Conservation (phyloP, 83 land plant genomes). For the Thuja plicata region DNA sequence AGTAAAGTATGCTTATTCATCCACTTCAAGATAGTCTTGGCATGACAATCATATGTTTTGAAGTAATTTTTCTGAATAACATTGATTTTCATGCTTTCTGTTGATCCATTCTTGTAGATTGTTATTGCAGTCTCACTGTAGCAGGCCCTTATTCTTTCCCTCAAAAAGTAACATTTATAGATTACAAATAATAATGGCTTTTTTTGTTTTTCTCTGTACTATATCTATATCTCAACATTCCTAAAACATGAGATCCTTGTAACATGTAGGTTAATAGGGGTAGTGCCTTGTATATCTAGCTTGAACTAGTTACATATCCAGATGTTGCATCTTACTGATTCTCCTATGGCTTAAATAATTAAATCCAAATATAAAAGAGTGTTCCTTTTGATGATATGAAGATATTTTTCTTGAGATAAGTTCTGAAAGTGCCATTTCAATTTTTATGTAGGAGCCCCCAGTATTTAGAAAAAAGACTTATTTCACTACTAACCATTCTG, state of each 20-base stretch:
- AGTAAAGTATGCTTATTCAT: constrained; percentile 5
- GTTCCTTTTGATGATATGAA: background rate
- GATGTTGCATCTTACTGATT: background rate
- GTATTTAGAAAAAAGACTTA: constrained; percentile 58
- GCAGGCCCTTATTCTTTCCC: background rate
- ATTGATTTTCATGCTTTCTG: background rate
- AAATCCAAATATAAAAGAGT: background rate
- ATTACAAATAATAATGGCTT: background rate
- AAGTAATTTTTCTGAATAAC: background rate
- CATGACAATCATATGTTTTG: background rate
- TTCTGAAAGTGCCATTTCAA: background rate
- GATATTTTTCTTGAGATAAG: background rate
- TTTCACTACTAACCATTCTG: too few relatives aligned
- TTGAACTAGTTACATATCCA: background rate
- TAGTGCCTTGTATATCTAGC: background rate
- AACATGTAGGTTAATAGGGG: background rate
- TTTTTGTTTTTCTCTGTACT: background rate
- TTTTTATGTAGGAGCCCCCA: constrained; percentile 55
- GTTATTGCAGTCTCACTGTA: background rate
- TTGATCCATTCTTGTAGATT: background rate
- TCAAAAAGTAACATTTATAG: background rate
- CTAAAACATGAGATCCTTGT: background rate
- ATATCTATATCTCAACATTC: background rate
- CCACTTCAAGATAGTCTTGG: background rate
- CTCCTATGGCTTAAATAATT: background rate